Percentiles rank a stretch among this genome's conserved stretches.
These are phyloP conservation scores for Ophiostoma sp. DNA, from an alignment of 2,329 filamentous ascomycete genomes.

Conservation along the genomic window DNA sequence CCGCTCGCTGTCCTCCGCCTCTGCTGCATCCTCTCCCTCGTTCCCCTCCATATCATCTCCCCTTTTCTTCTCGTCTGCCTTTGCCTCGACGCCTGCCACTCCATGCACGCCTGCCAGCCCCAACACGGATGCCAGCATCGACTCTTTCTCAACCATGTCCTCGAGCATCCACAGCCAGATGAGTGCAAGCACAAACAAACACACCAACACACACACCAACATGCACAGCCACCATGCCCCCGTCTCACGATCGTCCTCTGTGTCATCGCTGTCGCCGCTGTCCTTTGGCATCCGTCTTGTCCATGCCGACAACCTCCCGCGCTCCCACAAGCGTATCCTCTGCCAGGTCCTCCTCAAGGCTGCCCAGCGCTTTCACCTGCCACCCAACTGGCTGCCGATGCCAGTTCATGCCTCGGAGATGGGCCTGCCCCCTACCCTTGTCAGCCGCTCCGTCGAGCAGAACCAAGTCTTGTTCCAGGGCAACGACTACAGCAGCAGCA, in stretches of 20 bases:
- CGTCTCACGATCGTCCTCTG: background rate
- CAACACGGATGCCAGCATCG: background rate
- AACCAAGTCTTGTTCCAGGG: conserved; percentile 58
- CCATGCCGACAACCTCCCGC: conserved; percentile 43
- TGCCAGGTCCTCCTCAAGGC: conserved; percentile 48
- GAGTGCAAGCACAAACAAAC: conserved; percentile 1
- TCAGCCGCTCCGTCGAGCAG: conserved; percentile 53
- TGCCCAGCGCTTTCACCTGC: conserved; percentile 45
- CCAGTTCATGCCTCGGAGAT: conserved; percentile 41
- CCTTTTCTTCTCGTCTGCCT: background rate
- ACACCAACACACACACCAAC: background rate
- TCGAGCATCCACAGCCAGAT: conserved; percentile 1
- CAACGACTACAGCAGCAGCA: conserved; percentile 39
- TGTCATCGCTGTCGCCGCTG: conserved; percentile 33
- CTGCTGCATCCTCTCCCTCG: background rate
- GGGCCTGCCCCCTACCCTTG: conserved; percentile 47
- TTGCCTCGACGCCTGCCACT: background rate
- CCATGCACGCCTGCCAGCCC: background rate
- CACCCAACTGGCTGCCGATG: conserved; percentile 42
- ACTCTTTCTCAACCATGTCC: background rate
- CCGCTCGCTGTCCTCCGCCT: background rate
- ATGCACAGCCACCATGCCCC: background rate
- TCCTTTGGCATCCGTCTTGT: conserved; percentile 47
- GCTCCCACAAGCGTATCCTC: conserved; percentile 45
- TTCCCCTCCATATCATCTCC: background rate